Base-by-base conservation (phyloP, 2,329 filamentous ascomycete genomes). In the Fusarium clavum region DNA sequence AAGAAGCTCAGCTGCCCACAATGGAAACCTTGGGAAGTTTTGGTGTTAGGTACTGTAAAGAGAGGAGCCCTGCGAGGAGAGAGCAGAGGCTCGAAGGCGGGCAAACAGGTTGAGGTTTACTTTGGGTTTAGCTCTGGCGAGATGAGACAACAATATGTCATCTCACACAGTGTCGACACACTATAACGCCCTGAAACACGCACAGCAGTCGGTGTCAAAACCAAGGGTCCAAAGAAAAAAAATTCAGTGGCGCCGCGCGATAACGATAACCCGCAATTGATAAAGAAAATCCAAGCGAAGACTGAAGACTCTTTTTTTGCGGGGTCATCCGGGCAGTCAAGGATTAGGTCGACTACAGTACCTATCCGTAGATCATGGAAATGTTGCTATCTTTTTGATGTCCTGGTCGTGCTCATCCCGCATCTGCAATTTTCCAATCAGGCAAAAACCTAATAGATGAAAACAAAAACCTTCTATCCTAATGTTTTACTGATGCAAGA, bases 251-350 rank as follows among this genome's bases (percentile, higher is more conserved):
- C 78, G 78, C 77, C 75, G 71, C 77, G 79, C 78, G 78, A 81
- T 80, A 81, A 80, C 76, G 78, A 80, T 80, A 80, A 80, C 77
- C 77, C 77, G 77, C 69, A 30, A 8, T 38, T 38, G 32, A 44
- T 32, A 18, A 30, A 43, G 32, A 57, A 48, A n/a, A 20, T 29
- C 20, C 24, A 53, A n/a, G 30, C 13, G 20, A 53, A 43, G 24
- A 41, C 16, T 18, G 22, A 48, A 49, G 24, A 29, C 25, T 46
- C 30, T 45, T 38, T 30, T 63, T 32, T 38, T 44, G 61, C 59
- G 59, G 61, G 34, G 38, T 64, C 51, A 20, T 59, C 44, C 49
- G 18, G 13, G 6, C 4, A 54, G 30, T 32, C 14, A 34, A 38
- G 32, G 32, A 18, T 34, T 34, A 18, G 8, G 30, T 32, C 14